Base-by-base conservation (phyloP, 2,329 filamentous ascomycete genomes). In the Aspergillus carbonarius region DNA sequence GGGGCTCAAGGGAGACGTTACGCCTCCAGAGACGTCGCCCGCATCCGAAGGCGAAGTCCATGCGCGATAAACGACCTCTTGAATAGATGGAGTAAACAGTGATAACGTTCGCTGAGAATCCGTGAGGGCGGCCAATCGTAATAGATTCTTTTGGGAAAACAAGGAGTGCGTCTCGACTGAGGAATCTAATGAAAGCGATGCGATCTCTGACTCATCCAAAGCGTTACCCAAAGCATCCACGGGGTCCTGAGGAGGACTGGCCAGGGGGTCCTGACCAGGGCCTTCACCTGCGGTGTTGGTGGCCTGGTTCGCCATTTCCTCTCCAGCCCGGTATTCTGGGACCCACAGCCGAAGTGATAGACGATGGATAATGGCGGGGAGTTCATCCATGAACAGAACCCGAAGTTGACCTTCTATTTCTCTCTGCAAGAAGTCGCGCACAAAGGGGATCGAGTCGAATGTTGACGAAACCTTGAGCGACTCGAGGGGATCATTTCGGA, bases 381-480 rank as follows among this genome's bases (percentile, higher is more conserved):
- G 79, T 74, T 99, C 95, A 64, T 99, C 93, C 92, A 98, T 98
- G 82, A 99, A 96, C 64, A 99, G 74, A 55, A 93, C 92, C 30
- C 95, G 88, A 61, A 99, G 79, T 75, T 98, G 95, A 53, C 86
- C 90, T 77, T 99, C 95, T 68, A 99, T 99, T 61, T 93, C 96
- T 73, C 91, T 90, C 72, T 99, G 95, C 57, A 99, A 81, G 74
- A 98, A 98, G 75, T 99, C 93, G 66, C 95, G 89, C 62, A 99
- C 95, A 72, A 99, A 99, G 46, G 95, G 93, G 70, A 99, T 99
- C 12, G 93, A 96, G 79, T 99, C 95, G 76, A 99, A 99, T 46
- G 95, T 99, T 66, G 93, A 98, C 0, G 93, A 98, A 65, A 99
- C 95, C 80, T 97, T 98, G 70, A 99, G 87, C 4, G 93, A 97